These are phyloP conservation scores for Fusarium sp. DNA, from an alignment of 2,329 filamentous ascomycete genomes.

Conservation along the genomic window DNA sequence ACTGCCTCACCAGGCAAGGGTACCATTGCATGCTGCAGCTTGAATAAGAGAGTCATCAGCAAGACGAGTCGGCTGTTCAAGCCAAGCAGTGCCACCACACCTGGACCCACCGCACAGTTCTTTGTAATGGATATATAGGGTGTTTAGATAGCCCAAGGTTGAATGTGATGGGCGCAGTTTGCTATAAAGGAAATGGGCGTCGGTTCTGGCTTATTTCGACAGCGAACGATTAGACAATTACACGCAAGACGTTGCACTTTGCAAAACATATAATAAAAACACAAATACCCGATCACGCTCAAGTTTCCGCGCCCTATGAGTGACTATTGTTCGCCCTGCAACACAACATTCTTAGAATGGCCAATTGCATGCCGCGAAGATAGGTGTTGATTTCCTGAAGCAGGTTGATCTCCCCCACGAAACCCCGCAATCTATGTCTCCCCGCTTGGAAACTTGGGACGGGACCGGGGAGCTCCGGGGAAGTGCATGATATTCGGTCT, in stretches of 20 bases:
- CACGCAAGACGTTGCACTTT: conserved; percentile 39
- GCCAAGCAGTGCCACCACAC: conserved; percentile 4
- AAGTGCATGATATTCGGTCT: conserved; percentile 1
- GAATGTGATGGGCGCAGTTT: conserved; percentile 20
- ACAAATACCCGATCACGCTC: conserved; percentile 40
- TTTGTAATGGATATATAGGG: conserved; percentile 13
- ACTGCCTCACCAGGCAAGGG: background rate
- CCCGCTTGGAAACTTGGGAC: conserved; percentile 17
- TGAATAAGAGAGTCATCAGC: conserved; percentile 1
- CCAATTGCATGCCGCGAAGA: conserved; percentile 22
- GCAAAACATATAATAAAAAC: conserved; percentile 34
- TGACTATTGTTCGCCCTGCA: conserved; percentile 21
- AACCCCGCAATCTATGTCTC: conserved; percentile 39
- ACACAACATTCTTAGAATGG: conserved; percentile 2
- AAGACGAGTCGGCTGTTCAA: background rate
- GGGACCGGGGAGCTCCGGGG: background rate
- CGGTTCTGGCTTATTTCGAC: conserved; percentile 22
- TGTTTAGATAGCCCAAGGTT: conserved; percentile 11
- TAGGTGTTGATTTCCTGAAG: conserved; percentile 12
- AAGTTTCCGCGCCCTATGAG: conserved; percentile 19
- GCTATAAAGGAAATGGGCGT: conserved; percentile 16
- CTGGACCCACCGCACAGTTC: background rate
- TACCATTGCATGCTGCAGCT: conserved; percentile 1
- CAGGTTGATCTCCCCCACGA: conserved; percentile 33
- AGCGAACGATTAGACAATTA: conserved; percentile 33